phyloP scores from a whole-genome alignment of 2,329 filamentous ascomycete species.

The Aspergillus sp. region DNA sequence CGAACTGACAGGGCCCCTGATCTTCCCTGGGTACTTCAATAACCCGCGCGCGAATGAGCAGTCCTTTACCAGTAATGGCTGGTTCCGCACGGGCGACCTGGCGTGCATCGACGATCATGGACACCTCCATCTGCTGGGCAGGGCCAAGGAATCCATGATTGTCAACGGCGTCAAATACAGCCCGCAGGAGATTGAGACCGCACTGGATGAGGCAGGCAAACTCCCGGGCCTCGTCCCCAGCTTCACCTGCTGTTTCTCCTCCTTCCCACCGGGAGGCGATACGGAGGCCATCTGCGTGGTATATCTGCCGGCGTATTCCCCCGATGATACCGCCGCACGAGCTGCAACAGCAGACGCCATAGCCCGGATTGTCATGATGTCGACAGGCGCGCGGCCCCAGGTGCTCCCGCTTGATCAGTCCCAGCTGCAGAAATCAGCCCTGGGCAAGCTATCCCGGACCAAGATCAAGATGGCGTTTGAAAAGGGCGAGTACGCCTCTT shows the following conservation, averaged over 20 bases:
- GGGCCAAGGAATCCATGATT: conserved; percentile 45
- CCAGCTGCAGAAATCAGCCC: conserved; percentile 12
- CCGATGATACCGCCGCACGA: conserved; percentile 8
- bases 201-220: conserved; percentile 35
- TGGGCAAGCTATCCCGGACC: conserved; percentile 21
- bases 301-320: conserved; percentile 33
- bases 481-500: conserved; percentile 48
- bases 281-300: conserved; percentile 45
- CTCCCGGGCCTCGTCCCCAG: conserved; percentile 23
- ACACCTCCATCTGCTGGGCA: conserved; percentile 13
- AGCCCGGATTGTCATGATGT: conserved; percentile 8
- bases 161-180: conserved; percentile 50
- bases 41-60: conserved; percentile 26
- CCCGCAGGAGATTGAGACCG: conserved; percentile 39
- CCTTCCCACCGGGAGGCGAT: conserved; percentile 19
- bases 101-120: conserved; percentile 15
- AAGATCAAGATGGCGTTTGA: conserved; percentile 28
- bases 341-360: conserved; percentile 11
- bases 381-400: conserved; percentile 3
- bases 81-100: conserved; percentile 32
- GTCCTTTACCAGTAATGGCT: conserved; percentile 31
- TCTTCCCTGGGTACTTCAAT: conserved; percentile 34
- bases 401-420: conserved; percentile 14
- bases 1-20: conserved; percentile 22
- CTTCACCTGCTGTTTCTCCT: conserved; percentile 43